Percentiles rank a stretch among this genome's conserved stretches.
Evolutionary conservation across 345 rosid genomes (phyloP).

Genomic region (Psidium friedrichsthalianum): DNA sequence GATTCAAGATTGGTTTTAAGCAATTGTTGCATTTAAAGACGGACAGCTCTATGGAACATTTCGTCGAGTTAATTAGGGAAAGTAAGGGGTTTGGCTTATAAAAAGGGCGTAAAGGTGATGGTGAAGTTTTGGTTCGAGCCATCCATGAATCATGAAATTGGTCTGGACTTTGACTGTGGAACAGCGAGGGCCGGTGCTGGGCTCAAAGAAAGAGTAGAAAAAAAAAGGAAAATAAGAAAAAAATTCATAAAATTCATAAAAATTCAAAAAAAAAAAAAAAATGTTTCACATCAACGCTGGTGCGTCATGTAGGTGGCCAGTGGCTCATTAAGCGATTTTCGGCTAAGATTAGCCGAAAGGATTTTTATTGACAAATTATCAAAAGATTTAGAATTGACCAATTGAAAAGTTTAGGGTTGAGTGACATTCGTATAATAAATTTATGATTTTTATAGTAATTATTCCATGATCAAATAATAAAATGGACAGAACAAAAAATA

Average conservation of each 20-base stretch:
- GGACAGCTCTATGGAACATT: background rate
- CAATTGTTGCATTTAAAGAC: background rate
- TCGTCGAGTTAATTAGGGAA: background rate
- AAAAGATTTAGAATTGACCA: too few species aligned
- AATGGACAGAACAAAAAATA: too few species aligned
- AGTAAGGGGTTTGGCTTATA: background rate
- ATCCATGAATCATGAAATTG: background rate
- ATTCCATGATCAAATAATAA: too few species aligned
- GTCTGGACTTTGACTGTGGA: background rate
- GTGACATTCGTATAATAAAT: too few species aligned
- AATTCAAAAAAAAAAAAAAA: background rate
- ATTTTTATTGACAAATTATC: too few species aligned
- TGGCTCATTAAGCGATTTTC: too few species aligned
- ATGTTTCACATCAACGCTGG: background rate
- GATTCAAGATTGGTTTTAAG: background rate
- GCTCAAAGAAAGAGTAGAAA: background rate
- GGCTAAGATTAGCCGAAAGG: too few species aligned
- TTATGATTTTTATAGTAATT: too few species aligned
- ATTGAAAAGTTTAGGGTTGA: too few species aligned
- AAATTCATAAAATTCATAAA: background rate
- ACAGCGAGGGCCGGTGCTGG: accelerated
- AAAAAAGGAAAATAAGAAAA: background rate
- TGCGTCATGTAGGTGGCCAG: background rate
- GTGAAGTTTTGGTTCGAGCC: background rate
- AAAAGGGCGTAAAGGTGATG: background rate